Evolutionary conservation across 805 yeast genomes (phyloP), one percentile per base, ranked within the genome.

Genomic region (Suhomyces emberorum): DNA sequence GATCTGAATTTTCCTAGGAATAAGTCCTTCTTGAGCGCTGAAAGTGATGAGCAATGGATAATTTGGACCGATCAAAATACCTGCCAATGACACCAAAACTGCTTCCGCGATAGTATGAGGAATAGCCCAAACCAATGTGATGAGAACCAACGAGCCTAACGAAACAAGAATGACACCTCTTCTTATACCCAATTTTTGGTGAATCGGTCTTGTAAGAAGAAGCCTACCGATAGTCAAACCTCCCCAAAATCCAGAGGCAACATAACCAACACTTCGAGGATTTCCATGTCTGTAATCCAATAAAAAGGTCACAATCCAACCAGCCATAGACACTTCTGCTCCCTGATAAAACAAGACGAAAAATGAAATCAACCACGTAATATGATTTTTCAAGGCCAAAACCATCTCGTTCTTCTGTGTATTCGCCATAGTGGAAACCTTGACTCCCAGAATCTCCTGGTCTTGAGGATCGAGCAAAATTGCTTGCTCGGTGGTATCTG

Each of bases 241-340:
- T 16, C 73, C 71, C 88, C 88, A 83, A 51, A 73, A 82, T 11
- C 85, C 81, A 4, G 87, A 73, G 0, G 83, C 77, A 10, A 81
- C 77, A 48, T 76, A 79, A 7, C 88, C 83, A 51, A 78, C 74
- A 15, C 62, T 53, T 1, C 62, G 47, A 21, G 62, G 62, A 32
- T 65, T 60, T 12, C 78, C 78, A 11, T 68, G 57, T 39, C 83
- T 71, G 35, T 77, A 72, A 17, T 70, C 73, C 28, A 78, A 63
- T 37, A 83, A 57, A 48, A 72, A 83, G 3, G 87, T 77, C 31
- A 78, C 78, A 14, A 78, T 61, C 88, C 89, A 83, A 2, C 87
- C 81, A 1, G 82, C 88, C 41, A 82, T 59, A 1, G 82, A 60
- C 18, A 82, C 81, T 53, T 83, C 89, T 2, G 78, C 74, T 5